phyloP scores from a whole-genome alignment of 345 rosid genomes.

The Acer yangbiense region DNA sequence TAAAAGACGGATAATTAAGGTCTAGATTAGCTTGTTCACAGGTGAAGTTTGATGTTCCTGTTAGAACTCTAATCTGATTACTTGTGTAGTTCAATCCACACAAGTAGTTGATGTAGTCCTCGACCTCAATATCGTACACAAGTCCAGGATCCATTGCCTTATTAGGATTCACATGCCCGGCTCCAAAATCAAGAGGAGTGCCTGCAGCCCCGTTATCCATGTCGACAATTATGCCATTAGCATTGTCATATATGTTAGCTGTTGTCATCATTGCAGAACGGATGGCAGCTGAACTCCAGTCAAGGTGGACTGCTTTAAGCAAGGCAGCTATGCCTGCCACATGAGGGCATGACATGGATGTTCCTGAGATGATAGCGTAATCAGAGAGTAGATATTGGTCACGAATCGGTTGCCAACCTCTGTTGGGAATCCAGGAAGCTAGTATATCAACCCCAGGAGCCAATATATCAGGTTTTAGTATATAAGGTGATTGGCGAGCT shows the following conservation, averaged over 20 bases:
- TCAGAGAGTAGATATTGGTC: conserved; percentile 6
- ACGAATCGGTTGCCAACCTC: background rate
- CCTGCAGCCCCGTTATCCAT: background rate
- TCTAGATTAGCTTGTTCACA: conserved; percentile 3
- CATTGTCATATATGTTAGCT: conserved; percentile 18
- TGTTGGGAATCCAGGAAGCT: conserved; percentile 29
- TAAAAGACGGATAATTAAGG: background rate
- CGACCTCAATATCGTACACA: background rate
- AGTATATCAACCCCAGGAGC: conserved; percentile 46
- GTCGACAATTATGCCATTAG: background rate
- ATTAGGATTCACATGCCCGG: background rate
- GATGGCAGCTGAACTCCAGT: conserved; percentile 41
- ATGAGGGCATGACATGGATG: conserved; percentile 47
- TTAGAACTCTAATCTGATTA: background rate
- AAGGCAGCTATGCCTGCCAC: conserved; percentile 38
- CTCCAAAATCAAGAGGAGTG: conserved; percentile 3
- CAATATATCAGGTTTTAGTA: conserved; percentile 38
- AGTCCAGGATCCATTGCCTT: conserved; percentile 13
- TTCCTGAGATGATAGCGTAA: conserved; percentile 31
- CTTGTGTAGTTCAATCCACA: conserved; percentile 1
- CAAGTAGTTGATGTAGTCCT: conserved; percentile 7
- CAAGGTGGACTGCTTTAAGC: conserved; percentile 28
- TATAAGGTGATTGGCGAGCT: background rate
- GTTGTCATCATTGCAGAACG: conserved; percentile 35
- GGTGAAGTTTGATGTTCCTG: background rate